Evolutionary conservation across 805 yeast species (phyloP), one percentile per base, ranked within the genome.

Genomic region (Kluyveromyces wickerhamii): DNA sequence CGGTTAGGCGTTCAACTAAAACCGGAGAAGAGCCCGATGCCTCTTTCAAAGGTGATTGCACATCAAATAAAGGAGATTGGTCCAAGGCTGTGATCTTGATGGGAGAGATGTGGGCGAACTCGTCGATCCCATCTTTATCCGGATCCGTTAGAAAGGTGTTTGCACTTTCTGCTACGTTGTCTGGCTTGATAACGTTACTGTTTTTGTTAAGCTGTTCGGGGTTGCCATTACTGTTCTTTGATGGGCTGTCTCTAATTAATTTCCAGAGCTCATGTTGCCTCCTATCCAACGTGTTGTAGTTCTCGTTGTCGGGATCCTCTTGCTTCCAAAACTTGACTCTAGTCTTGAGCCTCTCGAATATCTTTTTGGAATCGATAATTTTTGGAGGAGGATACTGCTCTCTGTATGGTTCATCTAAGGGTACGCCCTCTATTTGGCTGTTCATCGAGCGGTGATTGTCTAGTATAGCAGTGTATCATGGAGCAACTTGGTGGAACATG

Each of bases 81-180:
- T 32, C 36, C 17, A 39, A 21, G 6, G 34, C 34, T n/a, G 34
- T 24, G 4, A 31, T 24, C 21, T 32, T 35, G 18, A 23, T 32
- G 4, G 39, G 37, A 7, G 32, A 16, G 5, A 15, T 22, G 13
- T 22, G 17, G 11, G 7, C 14, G 13, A 27, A 28, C 19, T 34
- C 22, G 11, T 34, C 32, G 10, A 14, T 28, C 16, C 34, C 35
- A 22, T 29, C 21, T n/a, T 21, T 38, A 19, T 39, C 40, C 11
- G 37, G 37, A 13, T 41, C 42, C 2, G 56, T 49, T 6, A 54
- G 36, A 35, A 52, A 54, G 4, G 59, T 53, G 17, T 46, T 45
- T 8, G 47, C 42, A 38, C 55, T 51, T 26, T 40, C 45, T 29
- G 21, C 28, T 8, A 23, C 35, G 18, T 11, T 25, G 12, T 21